Conservation (phyloP, 179 eudicot species). For the Silene coronaria region DNA sequence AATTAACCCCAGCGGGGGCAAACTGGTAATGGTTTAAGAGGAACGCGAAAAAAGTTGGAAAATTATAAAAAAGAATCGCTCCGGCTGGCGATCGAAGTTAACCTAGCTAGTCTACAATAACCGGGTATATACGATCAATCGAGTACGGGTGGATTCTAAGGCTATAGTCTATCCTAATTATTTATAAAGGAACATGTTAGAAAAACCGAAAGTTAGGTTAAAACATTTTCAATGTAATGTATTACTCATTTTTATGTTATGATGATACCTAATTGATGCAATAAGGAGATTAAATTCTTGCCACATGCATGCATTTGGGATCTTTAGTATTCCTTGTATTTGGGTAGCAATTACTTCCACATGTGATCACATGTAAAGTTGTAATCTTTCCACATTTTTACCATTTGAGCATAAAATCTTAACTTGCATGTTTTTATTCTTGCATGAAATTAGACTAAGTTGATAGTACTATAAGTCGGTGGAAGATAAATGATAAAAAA, state of each 20-base stretch:
- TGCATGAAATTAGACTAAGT: neutral
- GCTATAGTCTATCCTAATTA: too few relatives aligned
- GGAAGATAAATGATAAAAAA: neutral
- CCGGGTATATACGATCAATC: too few relatives aligned
- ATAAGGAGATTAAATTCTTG: conserved; percentile 16
- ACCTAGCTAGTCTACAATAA: too few relatives aligned
- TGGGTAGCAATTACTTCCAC: conserved; percentile 32
- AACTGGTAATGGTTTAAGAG: too few relatives aligned
- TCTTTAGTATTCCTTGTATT: conserved; percentile 27
- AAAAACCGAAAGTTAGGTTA: neutral
- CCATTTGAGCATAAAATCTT: neutral
- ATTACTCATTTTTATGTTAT: neutral
- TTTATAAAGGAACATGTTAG: too few relatives aligned
- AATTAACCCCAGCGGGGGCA: too few relatives aligned
- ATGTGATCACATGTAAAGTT: conserved; percentile 30
- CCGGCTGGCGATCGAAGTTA: too few relatives aligned
- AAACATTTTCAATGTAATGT: neutral
- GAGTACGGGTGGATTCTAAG: too few relatives aligned
- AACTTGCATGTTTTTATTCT: neutral
- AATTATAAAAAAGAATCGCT: too few relatives aligned
- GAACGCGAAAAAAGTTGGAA: too few relatives aligned
- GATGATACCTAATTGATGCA: conserved; percentile 15
- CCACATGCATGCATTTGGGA: conserved; percentile 28
- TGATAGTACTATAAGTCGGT: neutral
- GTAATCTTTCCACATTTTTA: conserved; percentile 10